Evolutionary conservation across 768 basidiomycete genomes (phyloP), one percentile per base, ranked within the genome.

Genomic region (Kondoa subrosea): DNA sequence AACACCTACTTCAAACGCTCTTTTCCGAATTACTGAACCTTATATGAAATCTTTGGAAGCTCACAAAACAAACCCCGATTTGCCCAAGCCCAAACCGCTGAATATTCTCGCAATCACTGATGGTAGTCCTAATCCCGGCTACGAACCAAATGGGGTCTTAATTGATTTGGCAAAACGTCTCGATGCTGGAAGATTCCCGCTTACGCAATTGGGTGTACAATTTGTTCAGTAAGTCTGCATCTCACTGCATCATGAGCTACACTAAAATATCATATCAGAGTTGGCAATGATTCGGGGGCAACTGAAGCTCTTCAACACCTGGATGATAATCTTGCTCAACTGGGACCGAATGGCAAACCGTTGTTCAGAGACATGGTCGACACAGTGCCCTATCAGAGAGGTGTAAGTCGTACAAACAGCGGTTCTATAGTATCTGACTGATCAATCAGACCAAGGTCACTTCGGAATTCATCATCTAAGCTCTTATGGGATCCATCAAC

Each of bases 201-300:
- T 76, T 1, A 74, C 77, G n/a, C 79, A 79, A 74, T 76, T 82
- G 3, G 79, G 81, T 12, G 75, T 82, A 31, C 85, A 86, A 70
- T 86, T 88, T 64, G 81, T 88, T 0, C 87, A 88, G 75, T 65
- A 32, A 25, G 67, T 25, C 66, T 32, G 56, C 32, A 32, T 67
- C 26, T 17, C 1, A 15, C 63, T 21, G n/a, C 3, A 61, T 31
- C 12, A 4, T 61, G 63, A 15, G 2, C 57, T 56, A 2, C n/a
- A 56, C 57, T 40, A 15, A 40, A n/a, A 17, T 32, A 26, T 15
- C 26, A 4, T 26, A 30, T 64, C 17, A 64, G 30, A 31, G 27
- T 61, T 64, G 67, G 40, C 16, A 8, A 60, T 14, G 61, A 40
- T 34, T 15, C 32, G 25, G 32, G 67, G 40, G 69, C 66, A 15